These are phyloP conservation scores for Marasmius tenuissimus DNA, from an alignment of 1,284 basidiomycete species.

Conservation along the genomic window DNA sequence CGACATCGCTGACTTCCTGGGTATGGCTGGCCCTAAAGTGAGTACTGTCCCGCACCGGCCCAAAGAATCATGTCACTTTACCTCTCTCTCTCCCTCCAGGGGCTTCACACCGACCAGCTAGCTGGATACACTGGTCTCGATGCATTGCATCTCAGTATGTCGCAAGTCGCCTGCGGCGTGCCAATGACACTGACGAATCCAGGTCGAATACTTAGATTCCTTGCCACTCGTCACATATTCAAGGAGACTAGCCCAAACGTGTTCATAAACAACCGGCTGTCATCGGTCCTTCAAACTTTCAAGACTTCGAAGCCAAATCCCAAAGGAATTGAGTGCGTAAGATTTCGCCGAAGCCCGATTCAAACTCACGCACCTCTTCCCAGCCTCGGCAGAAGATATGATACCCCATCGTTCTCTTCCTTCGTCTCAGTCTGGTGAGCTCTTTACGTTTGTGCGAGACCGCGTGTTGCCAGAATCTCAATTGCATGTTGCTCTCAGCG, in stretches of 20 bases:
- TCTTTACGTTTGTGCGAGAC: background rate
- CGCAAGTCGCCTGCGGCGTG: background rate
- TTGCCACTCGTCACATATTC: conserved; percentile 34
- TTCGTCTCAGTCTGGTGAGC: background rate
- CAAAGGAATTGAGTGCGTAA: conserved; percentile 16
- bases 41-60: background rate
- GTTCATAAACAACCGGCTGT: conserved; percentile 34
- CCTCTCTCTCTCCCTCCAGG: conserved; percentile 11
- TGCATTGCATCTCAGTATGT: conserved; percentile 17
- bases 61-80: no score
- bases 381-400: background rate
- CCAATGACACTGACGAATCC: background rate
- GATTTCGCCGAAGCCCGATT: background rate
- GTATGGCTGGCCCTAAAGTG: conserved; percentile 14
- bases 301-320: conserved; percentile 25
- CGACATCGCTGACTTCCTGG: conserved; percentile 17
- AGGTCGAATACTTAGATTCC: conserved; percentile 33
- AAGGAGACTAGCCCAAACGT: conserved; percentile 30
- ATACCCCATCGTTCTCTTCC: background rate
- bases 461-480: background rate
- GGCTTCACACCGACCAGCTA: conserved; percentile 22
- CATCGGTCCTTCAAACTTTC: conserved; percentile 27
- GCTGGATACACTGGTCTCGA: conserved; percentile 18
- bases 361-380: background rate
- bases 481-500: conserved; percentile 13